Evolutionary conservation across 805 yeast species (phyloP).

Genomic region (Kodamaea jinghongensis): DNA sequence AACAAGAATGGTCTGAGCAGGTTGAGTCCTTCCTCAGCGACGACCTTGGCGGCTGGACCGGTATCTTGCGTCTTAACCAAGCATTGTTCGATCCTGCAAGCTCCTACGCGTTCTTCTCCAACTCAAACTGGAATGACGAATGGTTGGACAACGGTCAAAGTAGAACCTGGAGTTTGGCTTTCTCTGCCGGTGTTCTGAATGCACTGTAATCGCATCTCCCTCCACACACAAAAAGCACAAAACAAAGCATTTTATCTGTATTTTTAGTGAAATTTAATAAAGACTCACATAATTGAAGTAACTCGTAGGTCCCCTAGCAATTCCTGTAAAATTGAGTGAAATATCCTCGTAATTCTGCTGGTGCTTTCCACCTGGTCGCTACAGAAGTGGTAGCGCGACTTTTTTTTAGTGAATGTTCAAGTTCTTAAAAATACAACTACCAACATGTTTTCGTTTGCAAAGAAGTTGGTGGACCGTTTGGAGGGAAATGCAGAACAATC

Average conservation of each 20-base stretch:
- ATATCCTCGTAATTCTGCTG: no score
- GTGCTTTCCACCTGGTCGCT: no score
- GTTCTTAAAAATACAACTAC: neutral
- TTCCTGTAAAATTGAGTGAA: no score
- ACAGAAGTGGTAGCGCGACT: no score
- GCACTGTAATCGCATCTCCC: constrained; percentile 15
- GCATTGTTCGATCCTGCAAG: constrained; percentile 43
- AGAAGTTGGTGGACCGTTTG: constrained; percentile 39
- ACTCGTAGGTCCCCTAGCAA: no score
- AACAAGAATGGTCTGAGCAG: constrained; percentile 23
- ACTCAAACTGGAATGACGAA: constrained; percentile 23
- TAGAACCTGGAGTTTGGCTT: constrained; percentile 60
- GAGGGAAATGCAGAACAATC: constrained; percentile 25
- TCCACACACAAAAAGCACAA: no score
- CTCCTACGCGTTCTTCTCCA: constrained; percentile 43
- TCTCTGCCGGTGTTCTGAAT: constrained; percentile 48
- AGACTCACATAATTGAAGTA: neutral
- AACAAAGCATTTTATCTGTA: constrained; percentile 1
- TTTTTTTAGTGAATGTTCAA: neutral
- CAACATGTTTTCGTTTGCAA: constrained; percentile 44
- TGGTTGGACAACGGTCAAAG: constrained; percentile 63
- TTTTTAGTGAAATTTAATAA: constrained; percentile 1
- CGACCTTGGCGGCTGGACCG: constrained; percentile 63
- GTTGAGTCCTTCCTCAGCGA: constrained; percentile 31
- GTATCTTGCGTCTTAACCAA: constrained; percentile 46